Conservation (phyloP, 768 basidiomycete genomes). For the Pleurotus platypus region DNA sequence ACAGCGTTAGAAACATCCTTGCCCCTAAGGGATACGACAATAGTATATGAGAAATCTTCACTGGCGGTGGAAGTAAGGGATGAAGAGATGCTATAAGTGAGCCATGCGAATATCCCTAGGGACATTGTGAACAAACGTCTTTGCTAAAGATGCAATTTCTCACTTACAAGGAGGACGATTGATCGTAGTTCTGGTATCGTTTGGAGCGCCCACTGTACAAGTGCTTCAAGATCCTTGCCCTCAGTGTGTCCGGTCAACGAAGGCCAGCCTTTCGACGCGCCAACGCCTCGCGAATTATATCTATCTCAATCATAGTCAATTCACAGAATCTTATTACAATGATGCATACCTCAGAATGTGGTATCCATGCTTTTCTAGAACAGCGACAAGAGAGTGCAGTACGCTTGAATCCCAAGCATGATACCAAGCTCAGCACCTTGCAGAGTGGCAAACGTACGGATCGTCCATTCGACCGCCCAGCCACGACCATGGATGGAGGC, state of each 20-base stretch:
- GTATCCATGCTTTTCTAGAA: slow-evolving; percentile 43
- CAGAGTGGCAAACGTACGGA: slow-evolving; percentile 46
- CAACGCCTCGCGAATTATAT: slow-evolving; percentile 80
- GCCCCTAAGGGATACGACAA: slow-evolving; percentile 77
- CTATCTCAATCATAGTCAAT: slow-evolving; percentile 15
- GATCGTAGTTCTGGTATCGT: slow-evolving; percentile 38
- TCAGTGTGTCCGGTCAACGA: slow-evolving; percentile 73
- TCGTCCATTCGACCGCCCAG: slow-evolving; percentile 76
- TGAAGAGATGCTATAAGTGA: slow-evolving; percentile 68
- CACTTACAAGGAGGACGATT: slow-evolving; percentile 59
- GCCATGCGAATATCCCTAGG: slow-evolving; percentile 80
- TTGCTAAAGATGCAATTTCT: not conserved
- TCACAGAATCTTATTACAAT: not conserved
- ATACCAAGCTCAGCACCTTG: not conserved
- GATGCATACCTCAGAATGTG: slow-evolving; percentile 39
- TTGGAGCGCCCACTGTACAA: slow-evolving; percentile 53
- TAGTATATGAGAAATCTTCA: slow-evolving; percentile 62
- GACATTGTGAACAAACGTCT: slow-evolving; percentile 8
- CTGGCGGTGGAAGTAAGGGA: slow-evolving; percentile 43
- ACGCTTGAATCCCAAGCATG: slow-evolving; percentile 31
- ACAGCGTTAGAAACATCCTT: slow-evolving; percentile 64
- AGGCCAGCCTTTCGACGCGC: slow-evolving; percentile 66
- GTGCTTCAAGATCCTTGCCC: slow-evolving; percentile 61
- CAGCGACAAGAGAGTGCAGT: slow-evolving; percentile 33
- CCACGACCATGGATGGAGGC: slow-evolving; percentile 85